Conservation (phyloP, 2,329 filamentous ascomycete genomes). For the Alternaria angustiovoidea region DNA sequence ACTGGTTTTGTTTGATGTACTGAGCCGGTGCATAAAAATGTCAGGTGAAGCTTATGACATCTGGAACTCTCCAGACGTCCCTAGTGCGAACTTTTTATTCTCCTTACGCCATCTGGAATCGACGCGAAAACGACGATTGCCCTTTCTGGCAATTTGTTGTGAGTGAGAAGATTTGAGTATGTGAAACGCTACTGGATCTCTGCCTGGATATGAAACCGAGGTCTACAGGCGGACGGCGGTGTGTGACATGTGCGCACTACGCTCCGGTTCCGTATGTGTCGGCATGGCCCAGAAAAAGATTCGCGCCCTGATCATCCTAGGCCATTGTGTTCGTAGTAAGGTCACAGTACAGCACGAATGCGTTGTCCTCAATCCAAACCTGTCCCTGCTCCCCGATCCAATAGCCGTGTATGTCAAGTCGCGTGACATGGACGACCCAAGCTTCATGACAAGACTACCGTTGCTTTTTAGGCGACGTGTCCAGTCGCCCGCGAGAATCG, state of each 20-base stretch:
- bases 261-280: not conserved
- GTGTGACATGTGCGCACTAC: not conserved
- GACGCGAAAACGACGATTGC: not conserved
- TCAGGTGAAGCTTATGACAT: not conserved
- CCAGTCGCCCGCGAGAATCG: not conserved
- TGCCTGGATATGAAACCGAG: not conserved
- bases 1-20: not conserved
- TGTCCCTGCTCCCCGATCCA: not conserved
- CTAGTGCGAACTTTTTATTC: not conserved
- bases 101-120: slow-evolving; percentile 3
- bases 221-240: too few relatives aligned
- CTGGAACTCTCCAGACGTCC: not conserved
- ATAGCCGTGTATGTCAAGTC: not conserved
- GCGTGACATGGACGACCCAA: not conserved
- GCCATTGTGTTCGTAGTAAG: not conserved
- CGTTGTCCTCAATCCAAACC: not conserved
- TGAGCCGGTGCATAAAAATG: not conserved
- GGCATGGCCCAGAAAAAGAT: not conserved
- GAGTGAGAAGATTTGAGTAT: not conserved
- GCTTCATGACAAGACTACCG: not conserved
- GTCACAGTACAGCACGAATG: not conserved
- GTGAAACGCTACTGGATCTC: not conserved
- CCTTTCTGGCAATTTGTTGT: not conserved
- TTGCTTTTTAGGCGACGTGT: not conserved
- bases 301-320: not conserved